Conservation (phyloP, 1,284 basidiomycete species). For the Naganishia albida region DNA sequence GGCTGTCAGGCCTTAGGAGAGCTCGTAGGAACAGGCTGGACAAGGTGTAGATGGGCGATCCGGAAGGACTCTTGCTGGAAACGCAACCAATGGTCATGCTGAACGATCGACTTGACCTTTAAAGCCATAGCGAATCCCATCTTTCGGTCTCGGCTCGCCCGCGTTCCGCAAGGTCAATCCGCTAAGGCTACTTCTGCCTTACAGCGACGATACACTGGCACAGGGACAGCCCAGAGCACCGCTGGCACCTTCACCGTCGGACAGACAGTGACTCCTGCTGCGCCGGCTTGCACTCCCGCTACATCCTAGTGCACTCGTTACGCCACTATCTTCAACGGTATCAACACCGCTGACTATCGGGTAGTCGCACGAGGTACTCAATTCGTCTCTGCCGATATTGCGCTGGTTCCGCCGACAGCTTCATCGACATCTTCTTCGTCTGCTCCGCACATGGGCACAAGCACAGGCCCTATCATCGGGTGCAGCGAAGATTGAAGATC, state of each 20-base stretch:
- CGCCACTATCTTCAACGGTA: background rate
- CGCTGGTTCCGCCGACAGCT: too few species aligned
- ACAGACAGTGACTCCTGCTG: background rate
- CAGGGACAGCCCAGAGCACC: slow-evolving; percentile 41
- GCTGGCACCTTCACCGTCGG: background rate
- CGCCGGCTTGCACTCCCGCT: background rate
- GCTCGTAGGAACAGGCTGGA: background rate
- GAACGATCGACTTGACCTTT: too few species aligned
- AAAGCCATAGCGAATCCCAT: too few species aligned
- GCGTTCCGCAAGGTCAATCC: slow-evolving; percentile 30
- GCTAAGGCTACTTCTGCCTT: slow-evolving; percentile 52
- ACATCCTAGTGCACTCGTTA: background rate
- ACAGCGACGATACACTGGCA: slow-evolving; percentile 54
- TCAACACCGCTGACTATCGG: background rate
- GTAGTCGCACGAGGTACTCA: background rate
- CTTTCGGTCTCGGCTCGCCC: too few species aligned
- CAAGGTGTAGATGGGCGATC: background rate
- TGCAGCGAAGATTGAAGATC: too few species aligned
- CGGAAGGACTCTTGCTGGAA: background rate
- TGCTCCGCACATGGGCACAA: too few species aligned
- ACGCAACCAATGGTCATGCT: background rate
- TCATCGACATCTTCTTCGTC: too few species aligned
- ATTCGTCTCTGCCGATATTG: background rate
- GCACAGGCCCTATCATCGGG: too few species aligned
- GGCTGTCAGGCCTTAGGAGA: background rate